These are phyloP conservation scores for Penicillium nordicum DNA, from an alignment of 2,329 filamentous ascomycete species.

Conservation along the genomic window DNA sequence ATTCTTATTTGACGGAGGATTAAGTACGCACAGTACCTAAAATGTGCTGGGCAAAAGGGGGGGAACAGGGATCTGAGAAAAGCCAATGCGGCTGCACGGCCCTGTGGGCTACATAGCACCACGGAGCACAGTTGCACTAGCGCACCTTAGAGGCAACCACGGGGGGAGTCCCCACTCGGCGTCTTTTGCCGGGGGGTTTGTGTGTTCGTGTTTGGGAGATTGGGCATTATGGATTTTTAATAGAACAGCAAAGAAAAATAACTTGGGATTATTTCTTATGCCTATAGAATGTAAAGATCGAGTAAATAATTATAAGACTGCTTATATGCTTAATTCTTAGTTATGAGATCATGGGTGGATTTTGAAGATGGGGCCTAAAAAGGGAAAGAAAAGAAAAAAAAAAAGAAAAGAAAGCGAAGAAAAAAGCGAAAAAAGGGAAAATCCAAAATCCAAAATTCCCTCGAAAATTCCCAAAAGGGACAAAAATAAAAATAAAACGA, in stretches of 20 bases:
- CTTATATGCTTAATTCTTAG: not conserved
- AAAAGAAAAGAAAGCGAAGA: not conserved
- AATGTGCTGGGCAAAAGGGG: constrained; percentile 10
- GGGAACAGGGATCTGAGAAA: constrained; percentile 13
- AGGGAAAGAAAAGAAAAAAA: not conserved
- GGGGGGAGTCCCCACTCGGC: constrained; percentile 22
- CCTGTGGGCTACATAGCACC: constrained; percentile 15
- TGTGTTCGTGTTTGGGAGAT: constrained; percentile 4
- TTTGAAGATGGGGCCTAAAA: not conserved
- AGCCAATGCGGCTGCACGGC: constrained; percentile 17
- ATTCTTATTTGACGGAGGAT: not conserved
- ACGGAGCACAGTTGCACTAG: constrained; percentile 27
- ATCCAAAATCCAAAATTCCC: not conserved
- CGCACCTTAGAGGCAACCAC: constrained; percentile 21
- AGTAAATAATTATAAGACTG: not conserved
- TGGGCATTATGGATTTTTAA: not conserved
- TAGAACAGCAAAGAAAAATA: not conserved
- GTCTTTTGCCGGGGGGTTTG: constrained; percentile 17
- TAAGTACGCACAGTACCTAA: not conserved
- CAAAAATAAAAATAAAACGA: constrained; percentile 6
- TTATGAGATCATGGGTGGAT: constrained; percentile 2
- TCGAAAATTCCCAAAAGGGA: not conserved
- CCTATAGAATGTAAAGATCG: not conserved
- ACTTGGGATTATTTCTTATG: not conserved
- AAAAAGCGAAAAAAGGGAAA: not conserved